These are phyloP conservation scores for Boletus rubescentipes DNA, from an alignment of 768 basidiomycete species.

Conservation along the genomic window DNA sequence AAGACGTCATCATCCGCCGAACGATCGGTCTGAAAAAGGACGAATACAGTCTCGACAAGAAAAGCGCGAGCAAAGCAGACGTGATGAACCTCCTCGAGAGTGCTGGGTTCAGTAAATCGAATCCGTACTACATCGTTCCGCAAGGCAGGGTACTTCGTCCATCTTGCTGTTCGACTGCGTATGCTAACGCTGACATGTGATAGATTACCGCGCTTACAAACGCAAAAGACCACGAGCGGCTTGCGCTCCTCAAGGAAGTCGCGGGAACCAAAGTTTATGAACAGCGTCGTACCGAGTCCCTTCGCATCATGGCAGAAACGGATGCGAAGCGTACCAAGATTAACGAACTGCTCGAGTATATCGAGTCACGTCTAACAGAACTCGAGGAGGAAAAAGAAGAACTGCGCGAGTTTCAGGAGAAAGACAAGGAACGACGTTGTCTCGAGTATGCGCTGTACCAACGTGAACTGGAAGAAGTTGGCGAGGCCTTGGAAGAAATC, in stretches of 20 bases:
- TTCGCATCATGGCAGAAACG: conserved; percentile 97
- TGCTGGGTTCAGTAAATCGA: conserved; percentile 97
- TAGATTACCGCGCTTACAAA: conserved; percentile 97
- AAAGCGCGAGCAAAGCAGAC: conserved; percentile 93
- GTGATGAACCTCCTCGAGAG: conserved; percentile 97
- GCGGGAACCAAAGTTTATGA: conserved; percentile 99
- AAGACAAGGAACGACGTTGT: conserved; percentile 91
- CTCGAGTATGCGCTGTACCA: conserved; percentile 94
- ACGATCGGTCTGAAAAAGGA: conserved; percentile 99
- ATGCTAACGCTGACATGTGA: conserved; percentile 3
- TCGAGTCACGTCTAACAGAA: conserved; percentile 85
- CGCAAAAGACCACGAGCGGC: conserved; percentile 91
- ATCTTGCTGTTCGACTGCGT: not conserved
- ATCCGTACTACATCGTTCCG: conserved; percentile 98
- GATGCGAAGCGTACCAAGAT: conserved; percentile 92
- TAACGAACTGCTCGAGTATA: conserved; percentile 83
- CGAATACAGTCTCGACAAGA: conserved; percentile 96
- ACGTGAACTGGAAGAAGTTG: conserved; percentile 87
- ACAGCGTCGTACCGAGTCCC: conserved; percentile 84
- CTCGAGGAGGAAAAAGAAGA: conserved; percentile 99
- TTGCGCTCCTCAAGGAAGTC: conserved; percentile 95
- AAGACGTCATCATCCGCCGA: conserved; percentile 83
- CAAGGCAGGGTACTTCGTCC: conserved; percentile 80
- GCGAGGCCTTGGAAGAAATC: conserved; percentile 80
- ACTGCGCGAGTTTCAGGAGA: conserved; percentile 92